Percentiles rank a stretch among this genome's conserved stretches.
phyloP scores from a whole-genome alignment of 2,329 filamentous ascomycete species.

The Chaetomiaceae sp. region DNA sequence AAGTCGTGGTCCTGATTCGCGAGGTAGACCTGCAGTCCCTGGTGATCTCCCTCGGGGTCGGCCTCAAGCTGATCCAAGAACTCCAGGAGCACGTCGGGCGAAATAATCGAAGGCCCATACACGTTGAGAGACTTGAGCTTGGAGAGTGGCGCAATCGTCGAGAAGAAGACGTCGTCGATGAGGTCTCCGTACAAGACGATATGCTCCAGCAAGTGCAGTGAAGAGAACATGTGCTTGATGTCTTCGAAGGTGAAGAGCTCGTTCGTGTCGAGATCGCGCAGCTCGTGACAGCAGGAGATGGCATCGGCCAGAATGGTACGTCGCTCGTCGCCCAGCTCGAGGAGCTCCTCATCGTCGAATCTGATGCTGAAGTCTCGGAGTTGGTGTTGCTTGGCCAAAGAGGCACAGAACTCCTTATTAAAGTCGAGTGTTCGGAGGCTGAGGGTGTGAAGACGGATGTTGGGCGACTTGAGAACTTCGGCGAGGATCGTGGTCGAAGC shows the following conservation, averaged over 20 bases:
- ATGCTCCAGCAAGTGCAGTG: slow-evolving; percentile 48
- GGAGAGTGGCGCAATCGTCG: slow-evolving; percentile 33
- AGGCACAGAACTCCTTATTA: slow-evolving; percentile 48
- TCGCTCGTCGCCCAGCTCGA: slow-evolving; percentile 32
- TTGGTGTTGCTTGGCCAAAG: slow-evolving; percentile 45
- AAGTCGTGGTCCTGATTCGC: slow-evolving; percentile 30
- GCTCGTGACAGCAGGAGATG: slow-evolving; percentile 46
- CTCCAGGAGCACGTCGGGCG: slow-evolving; percentile 42
- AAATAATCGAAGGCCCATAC: slow-evolving; percentile 52
- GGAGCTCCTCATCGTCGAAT: slow-evolving; percentile 22
- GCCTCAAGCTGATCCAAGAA: slow-evolving; percentile 38
- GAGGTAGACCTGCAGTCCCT: slow-evolving; percentile 33
- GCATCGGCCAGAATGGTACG: slow-evolving; percentile 32
- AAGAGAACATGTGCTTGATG: slow-evolving; percentile 42
- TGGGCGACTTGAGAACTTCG: slow-evolving; percentile 38
- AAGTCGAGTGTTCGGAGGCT: slow-evolving; percentile 45
- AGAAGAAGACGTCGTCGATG: slow-evolving; percentile 44
- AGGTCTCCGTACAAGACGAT: slow-evolving; percentile 54
- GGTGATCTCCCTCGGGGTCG: slow-evolving; percentile 18
- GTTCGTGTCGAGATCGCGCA: slow-evolving; percentile 49
- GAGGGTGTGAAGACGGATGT: slow-evolving; percentile 44
- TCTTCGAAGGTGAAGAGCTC: slow-evolving; percentile 48
- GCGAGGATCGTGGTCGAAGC: slow-evolving; percentile 50
- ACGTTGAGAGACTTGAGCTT: slow-evolving; percentile 51
- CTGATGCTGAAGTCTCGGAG: slow-evolving; percentile 34